Base-by-base conservation (phyloP, 768 basidiomycete genomes). In the Leccinum aurantiacum region DNA sequence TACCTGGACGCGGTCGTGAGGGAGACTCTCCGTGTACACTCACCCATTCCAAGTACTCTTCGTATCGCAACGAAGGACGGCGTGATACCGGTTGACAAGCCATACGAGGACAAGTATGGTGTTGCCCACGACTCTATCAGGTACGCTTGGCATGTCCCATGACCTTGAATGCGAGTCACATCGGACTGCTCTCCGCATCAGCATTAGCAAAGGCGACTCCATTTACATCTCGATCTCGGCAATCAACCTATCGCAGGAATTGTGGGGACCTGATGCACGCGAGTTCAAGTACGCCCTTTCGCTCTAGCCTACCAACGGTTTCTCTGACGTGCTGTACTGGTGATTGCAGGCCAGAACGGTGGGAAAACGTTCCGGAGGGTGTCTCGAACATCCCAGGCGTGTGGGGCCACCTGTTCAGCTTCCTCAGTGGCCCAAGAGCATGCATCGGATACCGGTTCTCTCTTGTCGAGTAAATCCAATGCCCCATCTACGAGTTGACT, bases 381-480 rank as follows among this genome's bases (percentile, higher is more conserved):
- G 79, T 75, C 1, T 67, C 67, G 4, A 59, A 68, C 0, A 74
- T 89, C 17, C 88, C 88, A 4, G 84, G 87, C 4, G 77, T 88
- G 1, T 87, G 82, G 81, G 78, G 82, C 9, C 80, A 86, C 64
- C 66, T 84, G 60, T 67, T 88, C 41, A 80, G 83, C 0, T 90
- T 90, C 78, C 65, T 86, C 1, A 85, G 84, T 27, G 88, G 88
- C 3, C 83, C 85, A 8, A 79, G 80, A 19, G 79, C 85, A 1
- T 90, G 88, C 61, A 88, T 89, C 35, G 87, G 87, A 0, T 88
- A 83, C 66, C 80, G 84, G 6, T 89, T 89, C 67, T 77, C 88
- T 13, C 70, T 89, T 22, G 74, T 82, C 14, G 85, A 86, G 83
- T 85, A 60, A 44, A 83, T 53, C 14, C 22, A 33, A 24, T 27